These are phyloP conservation scores for Trichoderma erinaceum DNA, from an alignment of 495 filamentous ascomycete genomes.

Conservation along the genomic window DNA sequence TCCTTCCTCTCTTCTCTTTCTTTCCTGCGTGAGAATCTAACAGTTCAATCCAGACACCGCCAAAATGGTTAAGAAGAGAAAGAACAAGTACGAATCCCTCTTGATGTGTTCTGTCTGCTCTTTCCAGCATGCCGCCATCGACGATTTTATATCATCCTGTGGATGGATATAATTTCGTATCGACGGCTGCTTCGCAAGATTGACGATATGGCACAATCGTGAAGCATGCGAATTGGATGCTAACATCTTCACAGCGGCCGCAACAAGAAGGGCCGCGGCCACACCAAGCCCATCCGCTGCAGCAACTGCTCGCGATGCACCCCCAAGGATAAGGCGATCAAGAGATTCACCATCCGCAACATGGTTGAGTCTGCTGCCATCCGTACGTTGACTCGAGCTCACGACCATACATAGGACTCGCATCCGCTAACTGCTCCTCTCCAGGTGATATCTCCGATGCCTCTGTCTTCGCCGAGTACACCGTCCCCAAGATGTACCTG, in stretches of 20 bases:
- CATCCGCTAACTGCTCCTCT: constrained; percentile 10
- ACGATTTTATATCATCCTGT: not conserved
- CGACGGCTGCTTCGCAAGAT: not conserved
- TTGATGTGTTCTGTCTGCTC: constrained; percentile 43
- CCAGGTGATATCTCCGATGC: constrained; percentile 99
- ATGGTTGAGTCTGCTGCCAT: constrained; percentile 99
- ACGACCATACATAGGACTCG: not conserved
- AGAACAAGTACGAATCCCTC: constrained; percentile 52
- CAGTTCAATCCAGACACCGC: constrained; percentile 49
- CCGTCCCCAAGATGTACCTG: constrained; percentile 99
- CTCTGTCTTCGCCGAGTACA: constrained; percentile 98
- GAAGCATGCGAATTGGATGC: constrained; percentile 14
- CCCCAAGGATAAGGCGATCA: constrained; percentile 99
- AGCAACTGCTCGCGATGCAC: constrained; percentile 99
- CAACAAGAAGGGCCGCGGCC: constrained; percentile 99
- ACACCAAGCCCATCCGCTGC: constrained; percentile 99
- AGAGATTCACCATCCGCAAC: constrained; percentile 99
- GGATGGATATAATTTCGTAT: not conserved
- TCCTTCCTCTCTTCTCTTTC: not conserved
- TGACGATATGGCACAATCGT: constrained; percentile 11
- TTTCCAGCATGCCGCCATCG: not conserved
- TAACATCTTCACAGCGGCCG: constrained; percentile 61
- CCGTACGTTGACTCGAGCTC: constrained; percentile 62
- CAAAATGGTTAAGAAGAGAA: constrained; percentile 99
- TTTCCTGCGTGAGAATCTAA: constrained; percentile 21